phyloP scores from a whole-genome alignment of 2,329 filamentous ascomycete genomes.

The Aspergillus flavus region DNA sequence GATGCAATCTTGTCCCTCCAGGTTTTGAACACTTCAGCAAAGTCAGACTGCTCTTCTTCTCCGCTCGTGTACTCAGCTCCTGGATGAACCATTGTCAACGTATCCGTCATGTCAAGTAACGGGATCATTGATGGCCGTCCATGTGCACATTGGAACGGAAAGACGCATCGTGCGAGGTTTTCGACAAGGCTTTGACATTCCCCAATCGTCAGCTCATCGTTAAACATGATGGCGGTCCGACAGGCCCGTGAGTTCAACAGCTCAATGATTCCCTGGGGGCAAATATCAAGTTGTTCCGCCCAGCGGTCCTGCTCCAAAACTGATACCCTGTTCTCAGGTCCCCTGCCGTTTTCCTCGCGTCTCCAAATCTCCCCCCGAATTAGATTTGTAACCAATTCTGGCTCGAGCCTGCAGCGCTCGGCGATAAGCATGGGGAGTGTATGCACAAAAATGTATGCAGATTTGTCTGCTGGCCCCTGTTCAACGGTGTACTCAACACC shows the following conservation, averaged over 20 bases:
- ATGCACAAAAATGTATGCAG: conserved; percentile 50
- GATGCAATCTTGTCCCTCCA: conserved; percentile 8
- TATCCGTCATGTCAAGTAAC: conserved; percentile 36
- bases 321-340: background rate
- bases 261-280: conserved; percentile 75
- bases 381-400: conserved; percentile 71
- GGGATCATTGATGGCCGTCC: conserved; percentile 53
- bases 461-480: conserved; percentile 11
- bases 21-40: conserved; percentile 13
- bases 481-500: conserved; percentile 67
- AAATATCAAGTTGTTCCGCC: conserved; percentile 66
- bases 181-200: conserved; percentile 45
- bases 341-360: conserved; percentile 51
- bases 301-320: conserved; percentile 43
- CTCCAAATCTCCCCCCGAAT: conserved; percentile 75
- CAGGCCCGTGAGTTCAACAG: conserved; percentile 54
- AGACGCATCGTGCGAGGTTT: conserved; percentile 44
- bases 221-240: conserved; percentile 55
- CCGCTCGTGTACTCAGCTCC: conserved; percentile 7
- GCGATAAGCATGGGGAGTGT: conserved; percentile 71
- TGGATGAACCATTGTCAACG: background rate
- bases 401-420: conserved; percentile 74
- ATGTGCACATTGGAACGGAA: conserved; percentile 56
- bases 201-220: conserved; percentile 42
- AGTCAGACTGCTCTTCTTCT: conserved; percentile 5